A percentile compares a stretch with the other conserved stretches of the same genome.
Conservation (phyloP, 2,329 filamentous ascomycete species). For the Aspergillus quadrilineatus region DNA sequence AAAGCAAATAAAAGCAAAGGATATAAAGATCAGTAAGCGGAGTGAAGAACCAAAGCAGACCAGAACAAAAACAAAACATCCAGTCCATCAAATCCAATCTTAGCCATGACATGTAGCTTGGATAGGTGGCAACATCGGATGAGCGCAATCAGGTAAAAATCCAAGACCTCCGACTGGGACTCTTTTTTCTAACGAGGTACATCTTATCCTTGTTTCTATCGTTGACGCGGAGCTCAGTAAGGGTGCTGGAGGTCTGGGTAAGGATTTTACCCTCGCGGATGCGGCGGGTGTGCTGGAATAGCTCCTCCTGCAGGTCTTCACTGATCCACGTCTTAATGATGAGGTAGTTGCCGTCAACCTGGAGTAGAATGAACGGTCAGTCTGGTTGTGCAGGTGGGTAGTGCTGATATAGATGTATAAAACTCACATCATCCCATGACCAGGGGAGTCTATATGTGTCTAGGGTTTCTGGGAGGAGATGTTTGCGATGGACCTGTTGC, state of each 20-base stretch:
- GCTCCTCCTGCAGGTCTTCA: constrained; percentile 67
- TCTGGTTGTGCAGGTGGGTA: background rate
- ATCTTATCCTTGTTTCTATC: constrained; percentile 46
- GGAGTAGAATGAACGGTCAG: background rate
- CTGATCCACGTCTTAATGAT: constrained; percentile 72
- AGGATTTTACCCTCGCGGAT: constrained; percentile 56
- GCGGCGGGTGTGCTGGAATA: constrained; percentile 69
- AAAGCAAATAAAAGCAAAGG: background rate
- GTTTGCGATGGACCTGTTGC: constrained; percentile 45
- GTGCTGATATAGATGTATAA: background rate
- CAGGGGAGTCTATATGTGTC: constrained; percentile 47
- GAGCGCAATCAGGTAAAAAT: constrained; percentile 32
- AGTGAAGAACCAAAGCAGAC: background rate
- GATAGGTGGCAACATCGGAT: too few relatives aligned
- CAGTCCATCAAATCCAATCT: too few relatives aligned
- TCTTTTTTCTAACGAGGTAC: constrained; percentile 49
- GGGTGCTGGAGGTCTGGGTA: constrained; percentile 35
- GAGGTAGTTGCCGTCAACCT: constrained; percentile 64
- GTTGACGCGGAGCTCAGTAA: constrained; percentile 44
- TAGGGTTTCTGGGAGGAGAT: constrained; percentile 48
- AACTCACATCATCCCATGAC: constrained; percentile 49
- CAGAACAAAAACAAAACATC: background rate
- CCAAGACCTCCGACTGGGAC: constrained; percentile 32
- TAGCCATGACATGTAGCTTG: too few relatives aligned
- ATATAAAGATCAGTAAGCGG: background rate